Evolutionary conservation across 2,329 filamentous ascomycete species (phyloP).

Genomic region (Magnaporthales sp.): DNA sequence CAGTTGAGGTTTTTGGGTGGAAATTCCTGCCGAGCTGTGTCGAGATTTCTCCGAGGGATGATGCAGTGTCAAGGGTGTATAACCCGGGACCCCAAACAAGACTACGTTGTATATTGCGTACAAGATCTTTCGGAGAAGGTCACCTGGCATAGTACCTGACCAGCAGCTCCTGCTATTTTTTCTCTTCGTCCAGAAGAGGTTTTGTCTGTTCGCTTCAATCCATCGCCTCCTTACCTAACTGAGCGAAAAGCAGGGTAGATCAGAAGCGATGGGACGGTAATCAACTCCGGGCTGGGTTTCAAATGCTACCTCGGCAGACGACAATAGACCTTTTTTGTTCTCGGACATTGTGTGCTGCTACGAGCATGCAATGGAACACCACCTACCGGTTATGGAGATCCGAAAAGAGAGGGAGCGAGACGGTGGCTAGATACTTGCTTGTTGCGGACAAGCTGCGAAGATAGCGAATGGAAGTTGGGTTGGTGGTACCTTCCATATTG

Average conservation of each 20-base stretch:
- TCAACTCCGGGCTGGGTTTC: not conserved
- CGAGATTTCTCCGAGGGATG: too few species aligned
- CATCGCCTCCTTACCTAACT: not conserved
- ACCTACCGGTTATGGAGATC: not conserved
- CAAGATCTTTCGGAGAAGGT: too few species aligned
- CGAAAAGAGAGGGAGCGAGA: not conserved
- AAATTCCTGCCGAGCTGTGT: too few species aligned
- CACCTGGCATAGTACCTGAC: too few species aligned
- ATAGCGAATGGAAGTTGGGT: too few species aligned
- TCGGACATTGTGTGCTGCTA: not conserved
- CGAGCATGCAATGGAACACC: not conserved
- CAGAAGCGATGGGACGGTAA: not conserved
- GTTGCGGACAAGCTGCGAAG: not conserved
- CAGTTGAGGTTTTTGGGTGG: too few species aligned
- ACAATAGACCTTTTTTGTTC: not conserved
- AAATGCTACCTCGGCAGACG: not conserved
- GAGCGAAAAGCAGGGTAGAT: not conserved
- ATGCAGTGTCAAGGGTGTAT: too few species aligned
- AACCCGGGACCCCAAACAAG: too few species aligned
- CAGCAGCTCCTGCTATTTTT: too few species aligned
- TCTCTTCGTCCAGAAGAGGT: not conserved
- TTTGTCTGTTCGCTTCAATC: not conserved
- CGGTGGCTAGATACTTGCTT: not conserved
- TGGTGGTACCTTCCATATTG: too few species aligned
- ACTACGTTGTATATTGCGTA: too few species aligned